phyloP scores from a whole-genome alignment of 2,329 filamentous ascomycete genomes.

The Teratosphaeria epicoccoides region DNA sequence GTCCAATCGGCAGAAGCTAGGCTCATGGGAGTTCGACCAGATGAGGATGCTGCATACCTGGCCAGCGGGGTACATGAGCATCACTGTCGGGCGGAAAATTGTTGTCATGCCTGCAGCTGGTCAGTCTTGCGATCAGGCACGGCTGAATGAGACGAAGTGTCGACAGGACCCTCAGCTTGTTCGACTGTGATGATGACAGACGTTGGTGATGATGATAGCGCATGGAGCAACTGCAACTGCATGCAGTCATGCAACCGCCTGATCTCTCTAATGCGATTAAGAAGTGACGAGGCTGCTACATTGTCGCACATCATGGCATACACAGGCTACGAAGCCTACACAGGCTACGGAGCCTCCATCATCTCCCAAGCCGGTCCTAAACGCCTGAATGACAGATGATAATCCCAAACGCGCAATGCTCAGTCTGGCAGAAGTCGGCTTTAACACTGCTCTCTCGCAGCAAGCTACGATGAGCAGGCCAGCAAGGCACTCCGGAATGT shows the following conservation, averaged over 20 bases:
- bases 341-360: background rate
- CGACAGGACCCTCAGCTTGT: too few species aligned
- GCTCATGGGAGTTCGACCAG: slow-evolving; percentile 34
- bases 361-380: background rate
- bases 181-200: too few species aligned
- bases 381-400: background rate
- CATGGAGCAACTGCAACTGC: too few species aligned
- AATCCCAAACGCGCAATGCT: background rate
- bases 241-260: too few species aligned
- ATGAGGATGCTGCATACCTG: slow-evolving; percentile 36
- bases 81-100: slow-evolving; percentile 28
- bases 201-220: too few species aligned
- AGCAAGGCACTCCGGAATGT: background rate
- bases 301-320: background rate
- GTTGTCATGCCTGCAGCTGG: background rate
- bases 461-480: background rate
- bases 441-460: background rate
- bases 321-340: background rate
- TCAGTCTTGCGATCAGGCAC: background rate
- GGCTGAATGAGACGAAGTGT: too few species aligned
- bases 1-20: background rate
- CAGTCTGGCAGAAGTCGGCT: background rate
- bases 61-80: slow-evolving; percentile 39
- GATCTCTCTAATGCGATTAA: too few species aligned
- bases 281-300: too few species aligned